These are phyloP conservation scores for Aureobasidium pullulans DNA, from an alignment of 2,329 filamentous ascomycete species.

Conservation along the genomic window DNA sequence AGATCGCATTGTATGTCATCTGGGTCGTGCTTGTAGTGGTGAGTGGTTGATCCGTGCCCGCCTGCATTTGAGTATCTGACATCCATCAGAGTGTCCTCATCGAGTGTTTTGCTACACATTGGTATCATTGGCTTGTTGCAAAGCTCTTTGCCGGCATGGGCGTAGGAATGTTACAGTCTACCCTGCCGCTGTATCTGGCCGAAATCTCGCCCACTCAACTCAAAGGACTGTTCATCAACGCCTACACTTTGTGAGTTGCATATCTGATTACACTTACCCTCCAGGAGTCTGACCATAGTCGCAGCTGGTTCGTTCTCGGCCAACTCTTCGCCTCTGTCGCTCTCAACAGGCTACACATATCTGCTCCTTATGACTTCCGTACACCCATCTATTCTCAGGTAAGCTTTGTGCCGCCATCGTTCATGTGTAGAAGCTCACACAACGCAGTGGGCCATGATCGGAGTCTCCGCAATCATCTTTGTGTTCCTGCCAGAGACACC, in stretches of 20 bases:
- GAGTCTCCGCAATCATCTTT: slow-evolving; percentile 34
- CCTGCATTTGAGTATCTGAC: too few species aligned
- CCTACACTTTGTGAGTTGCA: slow-evolving; percentile 31
- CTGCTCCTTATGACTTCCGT: slow-evolving; percentile 28
- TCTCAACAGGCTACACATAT: slow-evolving; percentile 28
- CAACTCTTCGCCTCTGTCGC: slow-evolving; percentile 38
- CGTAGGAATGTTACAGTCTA: slow-evolving; percentile 37
- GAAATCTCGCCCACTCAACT: slow-evolving; percentile 37
- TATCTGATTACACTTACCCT: background rate
- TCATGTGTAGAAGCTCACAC: background rate
- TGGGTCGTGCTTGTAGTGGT: too few species aligned
- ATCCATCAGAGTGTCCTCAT: slow-evolving; percentile 28
- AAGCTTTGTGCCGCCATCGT: slow-evolving; percentile 2
- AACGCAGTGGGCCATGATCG: slow-evolving; percentile 38
- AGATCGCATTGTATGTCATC: too few species aligned
- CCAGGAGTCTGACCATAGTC: slow-evolving; percentile 12
- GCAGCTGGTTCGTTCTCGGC: slow-evolving; percentile 37
- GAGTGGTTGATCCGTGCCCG: too few species aligned
- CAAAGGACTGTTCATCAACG: slow-evolving; percentile 34
- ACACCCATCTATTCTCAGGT: slow-evolving; percentile 38
- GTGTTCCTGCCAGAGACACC: slow-evolving; percentile 34
- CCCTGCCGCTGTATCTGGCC: slow-evolving; percentile 35
- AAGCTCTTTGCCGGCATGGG: slow-evolving; percentile 31
- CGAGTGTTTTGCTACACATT: slow-evolving; percentile 31
- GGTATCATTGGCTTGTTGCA: slow-evolving; percentile 35